Conservation (phyloP, 1,284 basidiomycete genomes). For the Moesziomyces sp. region DNA sequence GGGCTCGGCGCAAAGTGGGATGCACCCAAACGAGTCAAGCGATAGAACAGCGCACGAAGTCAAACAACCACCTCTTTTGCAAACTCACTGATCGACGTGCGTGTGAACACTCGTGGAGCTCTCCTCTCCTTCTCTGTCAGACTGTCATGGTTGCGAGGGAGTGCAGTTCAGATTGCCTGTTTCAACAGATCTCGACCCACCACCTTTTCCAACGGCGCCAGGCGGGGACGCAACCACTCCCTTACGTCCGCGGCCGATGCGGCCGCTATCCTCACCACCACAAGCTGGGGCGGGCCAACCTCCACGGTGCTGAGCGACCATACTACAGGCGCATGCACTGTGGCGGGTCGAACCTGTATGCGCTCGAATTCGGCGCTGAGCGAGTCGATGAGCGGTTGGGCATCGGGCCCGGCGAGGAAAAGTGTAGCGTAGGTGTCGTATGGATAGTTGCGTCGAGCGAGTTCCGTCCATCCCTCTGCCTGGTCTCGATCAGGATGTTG, state of each 20-base stretch:
- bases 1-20: conserved; percentile 32
- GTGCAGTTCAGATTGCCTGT: conserved; percentile 26
- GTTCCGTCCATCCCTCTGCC: conserved; percentile 35
- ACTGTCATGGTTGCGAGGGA: too few species aligned
- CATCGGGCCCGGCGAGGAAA: conserved; percentile 77
- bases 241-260: conserved; percentile 78
- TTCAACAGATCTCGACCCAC: conserved; percentile 56
- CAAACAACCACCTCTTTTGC: neutral
- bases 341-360: conserved; percentile 74
- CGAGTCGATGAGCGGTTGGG: conserved; percentile 70
- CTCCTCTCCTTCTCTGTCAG: too few species aligned
- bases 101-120: too few species aligned
- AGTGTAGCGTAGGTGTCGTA: conserved; percentile 87
- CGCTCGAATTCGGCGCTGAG: conserved; percentile 72
- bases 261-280: conserved; percentile 79
- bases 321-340: conserved; percentile 73
- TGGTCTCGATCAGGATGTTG: conserved; percentile 61
- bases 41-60: neutral
- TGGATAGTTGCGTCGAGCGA: conserved; percentile 76
- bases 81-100: too few species aligned
- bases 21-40: neutral
- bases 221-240: conserved; percentile 74
- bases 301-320: conserved; percentile 77
- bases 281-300: conserved; percentile 67
- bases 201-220: conserved; percentile 71